Percentiles rank a stretch among this genome's conserved stretches.
These are phyloP conservation scores for Coniferiporia weirii DNA, from an alignment of 1,284 basidiomycete genomes.

Conservation along the genomic window DNA sequence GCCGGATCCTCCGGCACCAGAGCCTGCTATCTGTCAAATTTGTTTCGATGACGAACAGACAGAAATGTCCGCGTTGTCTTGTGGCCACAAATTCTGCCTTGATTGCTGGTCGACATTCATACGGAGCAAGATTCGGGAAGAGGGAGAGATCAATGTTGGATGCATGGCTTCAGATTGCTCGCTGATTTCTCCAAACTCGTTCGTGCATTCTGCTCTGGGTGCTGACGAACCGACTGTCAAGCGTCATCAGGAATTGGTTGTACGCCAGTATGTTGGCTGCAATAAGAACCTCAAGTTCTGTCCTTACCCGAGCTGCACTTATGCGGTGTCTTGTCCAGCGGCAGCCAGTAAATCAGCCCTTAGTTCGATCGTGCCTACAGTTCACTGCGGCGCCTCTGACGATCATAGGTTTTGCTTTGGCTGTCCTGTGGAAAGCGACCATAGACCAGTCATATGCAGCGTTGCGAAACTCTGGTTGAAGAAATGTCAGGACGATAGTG, in stretches of 20 bases:
- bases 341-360: slow-evolving; percentile 73
- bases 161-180: slow-evolving; percentile 94
- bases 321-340: slow-evolving; percentile 82
- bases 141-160: slow-evolving; percentile 83
- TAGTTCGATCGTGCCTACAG: slow-evolving; percentile 81
- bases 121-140: slow-evolving; percentile 81
- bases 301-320: slow-evolving; percentile 79
- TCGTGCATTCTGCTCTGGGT: slow-evolving; percentile 44
- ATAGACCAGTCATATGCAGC: slow-evolving; percentile 86
- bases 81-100: slow-evolving; percentile 80
- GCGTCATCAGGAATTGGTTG: slow-evolving; percentile 83
- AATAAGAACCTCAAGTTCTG: slow-evolving; percentile 88
- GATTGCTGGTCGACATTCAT: slow-evolving; percentile 88
- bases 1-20: slow-evolving; percentile 26
- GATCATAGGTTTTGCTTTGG: slow-evolving; percentile 88
- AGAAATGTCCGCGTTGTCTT: slow-evolving; percentile 61
- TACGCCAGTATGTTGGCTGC: slow-evolving; percentile 88
- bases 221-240: slow-evolving; percentile 44
- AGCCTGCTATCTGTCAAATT: slow-evolving; percentile 79
- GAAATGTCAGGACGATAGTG: slow-evolving; percentile 96
- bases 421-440: slow-evolving; percentile 80
- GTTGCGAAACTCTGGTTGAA: slow-evolving; percentile 93
- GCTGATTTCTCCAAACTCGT: slow-evolving; percentile 65
- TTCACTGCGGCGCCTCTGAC: slow-evolving; percentile 67
- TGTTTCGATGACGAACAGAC: slow-evolving; percentile 81